Evolutionary conservation across 176 grass and related monocot species (phyloP).

Genomic region (Thalia dealbata): DNA sequence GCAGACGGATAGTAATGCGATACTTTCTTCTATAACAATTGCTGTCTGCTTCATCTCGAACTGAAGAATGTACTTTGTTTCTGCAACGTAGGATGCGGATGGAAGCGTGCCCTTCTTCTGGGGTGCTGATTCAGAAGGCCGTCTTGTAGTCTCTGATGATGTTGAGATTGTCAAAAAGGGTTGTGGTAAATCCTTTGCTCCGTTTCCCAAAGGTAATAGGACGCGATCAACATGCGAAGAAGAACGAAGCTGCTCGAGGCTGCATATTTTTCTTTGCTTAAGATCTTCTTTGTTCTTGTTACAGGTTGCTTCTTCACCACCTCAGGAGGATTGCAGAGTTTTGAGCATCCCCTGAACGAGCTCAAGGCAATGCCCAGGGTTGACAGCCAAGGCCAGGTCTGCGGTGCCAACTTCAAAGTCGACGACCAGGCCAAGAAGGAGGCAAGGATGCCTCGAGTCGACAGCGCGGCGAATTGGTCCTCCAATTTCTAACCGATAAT

Average conservation of each 20-base stretch:
- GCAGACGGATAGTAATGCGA: no score
- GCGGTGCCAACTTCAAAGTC: conserved; percentile 25
- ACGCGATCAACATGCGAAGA: no score
- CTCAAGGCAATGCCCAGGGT: conserved; percentile 27
- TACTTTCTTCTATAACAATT: no score
- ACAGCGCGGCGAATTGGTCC: conserved; percentile 30
- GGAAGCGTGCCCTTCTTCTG: conserved; percentile 25
- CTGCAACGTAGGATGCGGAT: conserved; percentile 23
- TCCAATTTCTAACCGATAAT: conserved; percentile 2
- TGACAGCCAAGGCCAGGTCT: conserved; percentile 34
- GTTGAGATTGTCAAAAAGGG: conserved; percentile 28
- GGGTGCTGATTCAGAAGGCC: conserved; percentile 25
- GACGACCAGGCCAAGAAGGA: conserved; percentile 32
- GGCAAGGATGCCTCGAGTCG: conserved; percentile 24
- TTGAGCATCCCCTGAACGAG: conserved; percentile 29
- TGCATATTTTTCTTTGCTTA: background rate
- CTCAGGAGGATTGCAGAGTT: conserved; percentile 32
- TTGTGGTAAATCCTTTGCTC: conserved; percentile 33
- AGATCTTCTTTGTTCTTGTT: background rate
- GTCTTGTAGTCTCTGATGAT: conserved; percentile 25
- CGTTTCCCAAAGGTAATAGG: conserved; percentile 29
- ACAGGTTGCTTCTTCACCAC: conserved; percentile 35
- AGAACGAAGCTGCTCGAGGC: background rate
- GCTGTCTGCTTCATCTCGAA: no score
- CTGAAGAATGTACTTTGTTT: no score